Percentiles rank a stretch among this genome's conserved stretches.
Evolutionary conservation across 1,284 basidiomycete species (phyloP).

Genomic region (Exobasidium cylindrosporum): DNA sequence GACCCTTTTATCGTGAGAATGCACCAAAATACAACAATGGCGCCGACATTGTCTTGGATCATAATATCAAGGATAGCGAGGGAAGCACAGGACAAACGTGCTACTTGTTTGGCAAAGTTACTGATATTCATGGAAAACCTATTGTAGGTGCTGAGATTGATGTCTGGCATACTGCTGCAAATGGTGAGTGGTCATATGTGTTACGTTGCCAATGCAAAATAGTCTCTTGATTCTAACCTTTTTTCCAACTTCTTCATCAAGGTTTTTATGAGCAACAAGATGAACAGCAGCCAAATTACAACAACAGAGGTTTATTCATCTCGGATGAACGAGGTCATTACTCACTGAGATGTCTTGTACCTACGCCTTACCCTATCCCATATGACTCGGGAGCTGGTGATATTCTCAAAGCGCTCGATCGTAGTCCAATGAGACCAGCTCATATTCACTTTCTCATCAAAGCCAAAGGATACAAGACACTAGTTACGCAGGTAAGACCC

Average conservation of each 20-base stretch:
- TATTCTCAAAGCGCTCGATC: constrained; percentile 54
- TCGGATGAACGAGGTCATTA: constrained; percentile 55
- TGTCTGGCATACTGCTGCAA: constrained; percentile 56
- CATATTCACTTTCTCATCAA: constrained; percentile 53
- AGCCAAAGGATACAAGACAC: constrained; percentile 22
- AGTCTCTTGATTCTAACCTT: too few relatives aligned
- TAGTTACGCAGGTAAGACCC: constrained; percentile 44
- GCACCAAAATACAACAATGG: constrained; percentile 53
- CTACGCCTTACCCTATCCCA: constrained; percentile 57
- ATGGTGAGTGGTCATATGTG: too few relatives aligned
- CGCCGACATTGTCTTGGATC: constrained; percentile 34
- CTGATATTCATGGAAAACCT: constrained; percentile 51
- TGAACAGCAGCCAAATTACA: constrained; percentile 53
- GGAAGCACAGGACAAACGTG: constrained; percentile 47
- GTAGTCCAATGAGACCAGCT: constrained; percentile 56
- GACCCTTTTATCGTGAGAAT: constrained; percentile 53
- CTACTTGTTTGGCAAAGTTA: constrained; percentile 50
- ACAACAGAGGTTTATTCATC: constrained; percentile 52
- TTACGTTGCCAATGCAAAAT: background rate
- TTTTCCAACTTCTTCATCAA: too few relatives aligned
- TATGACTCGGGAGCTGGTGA: constrained; percentile 55
- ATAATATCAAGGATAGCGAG: constrained; percentile 42
- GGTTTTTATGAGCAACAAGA: constrained; percentile 57
- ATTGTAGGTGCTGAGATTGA: constrained; percentile 54
- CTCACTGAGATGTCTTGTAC: constrained; percentile 48